Conservation (phyloP, 73 alveolate genomes). For the Halteria grandinella region DNA sequence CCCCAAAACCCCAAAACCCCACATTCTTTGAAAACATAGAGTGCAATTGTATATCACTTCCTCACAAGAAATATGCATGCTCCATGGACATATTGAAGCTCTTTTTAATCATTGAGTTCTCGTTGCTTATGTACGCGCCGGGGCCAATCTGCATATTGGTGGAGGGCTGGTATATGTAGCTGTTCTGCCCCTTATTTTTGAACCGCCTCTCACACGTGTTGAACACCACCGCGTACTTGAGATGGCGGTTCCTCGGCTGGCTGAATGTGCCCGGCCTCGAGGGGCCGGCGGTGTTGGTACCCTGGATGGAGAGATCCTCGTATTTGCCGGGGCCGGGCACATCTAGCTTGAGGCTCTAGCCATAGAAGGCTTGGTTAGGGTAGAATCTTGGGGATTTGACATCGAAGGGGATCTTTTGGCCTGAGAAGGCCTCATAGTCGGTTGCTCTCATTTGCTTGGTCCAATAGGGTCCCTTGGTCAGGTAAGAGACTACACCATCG, state of each 20-base stretch:
- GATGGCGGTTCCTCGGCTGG: conserved; percentile 52
- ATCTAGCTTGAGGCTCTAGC: conserved; percentile 42
- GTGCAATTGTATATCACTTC: too few species aligned
- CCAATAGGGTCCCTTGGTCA: conserved; percentile 20
- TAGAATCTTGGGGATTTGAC: conserved; percentile 63
- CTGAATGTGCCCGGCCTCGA: conserved; percentile 60
- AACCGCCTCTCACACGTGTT: conserved; percentile 68
- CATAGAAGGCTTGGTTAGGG: conserved; percentile 62
- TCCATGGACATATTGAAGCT: conserved; percentile 73
- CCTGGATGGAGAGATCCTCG: too few species aligned
- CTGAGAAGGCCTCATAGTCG: conserved; percentile 44
- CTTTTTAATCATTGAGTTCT: conserved; percentile 69
- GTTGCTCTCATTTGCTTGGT: conserved; percentile 39
- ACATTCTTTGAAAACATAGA: too few species aligned
- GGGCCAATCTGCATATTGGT: conserved; percentile 64
- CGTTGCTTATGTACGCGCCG: conserved; percentile 64
- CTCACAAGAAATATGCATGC: conserved; percentile 59
- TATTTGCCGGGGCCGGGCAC: conserved; percentile 75
- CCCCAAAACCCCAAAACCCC: too few species aligned
- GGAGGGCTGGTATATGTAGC: conserved; percentile 49
- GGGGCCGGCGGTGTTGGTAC: background rate
- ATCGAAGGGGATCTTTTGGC: conserved; percentile 56
- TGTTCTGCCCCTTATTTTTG: conserved; percentile 46
- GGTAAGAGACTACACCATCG: conserved; percentile 41
- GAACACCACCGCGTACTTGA: conserved; percentile 62